These are phyloP conservation scores for Phylloporus rhodoxanthus DNA, from an alignment of 768 basidiomycete genomes.

Conservation along the genomic window DNA sequence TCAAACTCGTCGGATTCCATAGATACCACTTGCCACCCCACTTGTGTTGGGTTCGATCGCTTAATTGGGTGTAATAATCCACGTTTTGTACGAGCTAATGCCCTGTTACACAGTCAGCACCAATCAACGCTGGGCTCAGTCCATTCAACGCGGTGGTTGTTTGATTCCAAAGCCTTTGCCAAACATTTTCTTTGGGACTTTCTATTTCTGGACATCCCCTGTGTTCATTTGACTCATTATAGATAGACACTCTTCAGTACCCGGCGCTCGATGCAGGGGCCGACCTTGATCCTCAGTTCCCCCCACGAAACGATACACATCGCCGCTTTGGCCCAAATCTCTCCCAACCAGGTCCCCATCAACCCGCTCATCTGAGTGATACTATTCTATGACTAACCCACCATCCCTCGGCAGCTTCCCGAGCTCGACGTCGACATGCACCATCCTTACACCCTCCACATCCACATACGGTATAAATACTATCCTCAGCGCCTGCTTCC, in stretches of 20 bases:
- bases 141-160: too few species aligned
- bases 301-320: constrained; percentile 12
- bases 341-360: constrained; percentile 5
- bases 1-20: too few species aligned
- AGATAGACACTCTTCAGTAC: constrained; percentile 6
- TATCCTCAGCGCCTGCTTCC: constrained; percentile 35
- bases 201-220: constrained; percentile 1
- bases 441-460: constrained; percentile 28
- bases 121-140: too few species aligned
- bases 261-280: constrained; percentile 5
- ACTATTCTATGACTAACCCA: constrained; percentile 8
- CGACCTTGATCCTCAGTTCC: background rate
- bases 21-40: too few species aligned
- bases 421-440: constrained; percentile 40
- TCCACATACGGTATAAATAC: constrained; percentile 28
- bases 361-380: background rate
- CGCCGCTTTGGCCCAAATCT: constrained; percentile 7
- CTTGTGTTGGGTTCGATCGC: too few species aligned
- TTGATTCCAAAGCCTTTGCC: constrained; percentile 25
- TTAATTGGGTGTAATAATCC: too few species aligned
- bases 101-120: too few species aligned
- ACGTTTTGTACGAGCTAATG: too few species aligned
- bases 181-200: constrained; percentile 10
- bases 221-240: background rate
- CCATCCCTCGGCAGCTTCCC: constrained; percentile 20